These are phyloP conservation scores for Parathielavia appendiculata DNA, from an alignment of 495 filamentous ascomycete genomes.

Conservation along the genomic window DNA sequence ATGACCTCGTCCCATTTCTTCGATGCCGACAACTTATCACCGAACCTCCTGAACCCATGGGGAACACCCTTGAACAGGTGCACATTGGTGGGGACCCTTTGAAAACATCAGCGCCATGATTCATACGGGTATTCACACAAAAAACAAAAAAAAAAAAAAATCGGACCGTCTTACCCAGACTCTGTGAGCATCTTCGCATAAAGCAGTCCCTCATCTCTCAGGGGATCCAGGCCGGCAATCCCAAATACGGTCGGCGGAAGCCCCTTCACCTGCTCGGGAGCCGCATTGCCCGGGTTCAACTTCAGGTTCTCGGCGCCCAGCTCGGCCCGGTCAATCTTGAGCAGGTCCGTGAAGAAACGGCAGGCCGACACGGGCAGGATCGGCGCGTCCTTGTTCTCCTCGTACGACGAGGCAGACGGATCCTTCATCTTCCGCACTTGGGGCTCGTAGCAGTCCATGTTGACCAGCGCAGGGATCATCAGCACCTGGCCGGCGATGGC, in stretches of 20 bases:
- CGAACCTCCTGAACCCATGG: slow-evolving; percentile 43
- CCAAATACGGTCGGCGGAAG: slow-evolving; percentile 42
- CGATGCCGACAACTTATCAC: slow-evolving; percentile 31
- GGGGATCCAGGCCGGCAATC: slow-evolving; percentile 15
- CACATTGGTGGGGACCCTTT: slow-evolving; percentile 41
- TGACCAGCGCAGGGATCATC: slow-evolving; percentile 39
- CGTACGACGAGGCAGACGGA: slow-evolving; percentile 32
- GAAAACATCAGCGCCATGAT: too few relatives aligned
- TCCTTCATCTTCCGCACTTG: slow-evolving; percentile 33
- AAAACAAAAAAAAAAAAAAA: too few relatives aligned
- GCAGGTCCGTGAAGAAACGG: slow-evolving; percentile 32
- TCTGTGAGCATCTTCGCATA: slow-evolving; percentile 40
- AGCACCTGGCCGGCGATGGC: slow-evolving; percentile 41
- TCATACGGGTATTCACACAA: too few relatives aligned
- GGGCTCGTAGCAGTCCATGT: slow-evolving; percentile 32
- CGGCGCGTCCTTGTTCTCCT: slow-evolving; percentile 39
- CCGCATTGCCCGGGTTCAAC: slow-evolving; percentile 40
- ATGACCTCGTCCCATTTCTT: slow-evolving; percentile 43
- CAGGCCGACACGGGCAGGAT: slow-evolving; percentile 32
- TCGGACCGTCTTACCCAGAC: too few relatives aligned
- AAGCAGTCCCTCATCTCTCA: slow-evolving; percentile 45
- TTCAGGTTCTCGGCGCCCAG: slow-evolving; percentile 23
- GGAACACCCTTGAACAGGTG: slow-evolving; percentile 44
- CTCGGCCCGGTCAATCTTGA: slow-evolving; percentile 27
- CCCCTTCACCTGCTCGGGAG: slow-evolving; percentile 33